Evolutionary conservation across 768 basidiomycete species (phyloP).

Genomic region (Leucosporidium yakuticum): DNA sequence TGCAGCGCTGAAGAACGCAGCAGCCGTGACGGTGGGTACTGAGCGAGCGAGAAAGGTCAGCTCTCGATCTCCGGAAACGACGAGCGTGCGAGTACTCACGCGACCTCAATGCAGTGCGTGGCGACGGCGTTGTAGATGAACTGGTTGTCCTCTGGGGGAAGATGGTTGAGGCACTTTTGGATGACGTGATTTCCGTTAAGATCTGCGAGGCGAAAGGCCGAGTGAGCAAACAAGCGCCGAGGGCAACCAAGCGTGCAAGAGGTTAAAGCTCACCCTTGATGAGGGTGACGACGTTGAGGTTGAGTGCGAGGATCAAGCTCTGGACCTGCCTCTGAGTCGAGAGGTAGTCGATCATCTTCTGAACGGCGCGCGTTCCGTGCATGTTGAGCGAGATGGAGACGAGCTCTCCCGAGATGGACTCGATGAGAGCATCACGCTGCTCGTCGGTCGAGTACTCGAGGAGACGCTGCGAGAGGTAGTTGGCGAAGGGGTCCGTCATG

Average conservation of each 20-base stretch:
- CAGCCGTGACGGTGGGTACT: slow-evolving; percentile 89
- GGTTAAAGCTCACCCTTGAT: slow-evolving; percentile 68
- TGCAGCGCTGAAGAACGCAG: slow-evolving; percentile 94
- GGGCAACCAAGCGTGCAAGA: not conserved
- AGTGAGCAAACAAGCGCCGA: not conserved
- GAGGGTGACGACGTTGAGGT: slow-evolving; percentile 93
- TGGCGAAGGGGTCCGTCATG: slow-evolving; percentile 99
- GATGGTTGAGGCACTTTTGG: slow-evolving; percentile 97
- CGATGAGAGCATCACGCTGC: slow-evolving; percentile 92
- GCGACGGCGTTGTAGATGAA: slow-evolving; percentile 99
- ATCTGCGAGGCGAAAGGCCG: slow-evolving; percentile 7
- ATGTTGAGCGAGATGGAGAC: slow-evolving; percentile 98
- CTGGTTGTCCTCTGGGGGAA: slow-evolving; percentile 98
- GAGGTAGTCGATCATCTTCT: slow-evolving; percentile 99
- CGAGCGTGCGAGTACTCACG: slow-evolving; percentile 40
- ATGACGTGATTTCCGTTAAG: slow-evolving; percentile 96
- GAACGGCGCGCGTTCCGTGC: slow-evolving; percentile 98
- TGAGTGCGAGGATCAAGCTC: slow-evolving; percentile 91
- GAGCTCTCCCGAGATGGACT: slow-evolving; percentile 92
- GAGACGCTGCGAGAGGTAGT: slow-evolving; percentile 97
- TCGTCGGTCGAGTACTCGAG: slow-evolving; percentile 96
- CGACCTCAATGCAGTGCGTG: slow-evolving; percentile 97
- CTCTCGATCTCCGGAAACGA: not conserved
- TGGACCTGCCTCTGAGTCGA: slow-evolving; percentile 94
- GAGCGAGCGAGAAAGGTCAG: not conserved